phyloP scores from a whole-genome alignment of 805 yeast genomes.

The Nakazawaea wyomingensis region DNA sequence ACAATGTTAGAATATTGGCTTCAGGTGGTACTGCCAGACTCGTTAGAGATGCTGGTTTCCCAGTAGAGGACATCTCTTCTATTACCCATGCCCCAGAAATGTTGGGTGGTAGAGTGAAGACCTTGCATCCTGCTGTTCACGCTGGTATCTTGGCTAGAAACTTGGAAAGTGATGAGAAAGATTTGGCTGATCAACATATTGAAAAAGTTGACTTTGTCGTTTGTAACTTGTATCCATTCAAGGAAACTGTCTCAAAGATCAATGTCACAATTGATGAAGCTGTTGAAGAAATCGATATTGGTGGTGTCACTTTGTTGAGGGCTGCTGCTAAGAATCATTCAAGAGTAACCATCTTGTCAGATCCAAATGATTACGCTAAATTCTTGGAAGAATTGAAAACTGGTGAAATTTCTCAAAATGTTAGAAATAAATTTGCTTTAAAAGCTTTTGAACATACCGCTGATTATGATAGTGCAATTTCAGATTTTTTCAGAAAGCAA shows the following conservation, averaged over 20 bases:
- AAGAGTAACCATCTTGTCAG: slow-evolving; percentile 91
- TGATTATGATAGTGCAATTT: slow-evolving; percentile 90
- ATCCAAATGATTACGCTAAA: slow-evolving; percentile 87
- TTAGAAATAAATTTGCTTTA: slow-evolving; percentile 82
- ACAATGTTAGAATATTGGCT: slow-evolving; percentile 88
- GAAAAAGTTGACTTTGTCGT: slow-evolving; percentile 96
- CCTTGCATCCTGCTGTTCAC: slow-evolving; percentile 97
- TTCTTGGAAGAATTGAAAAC: slow-evolving; percentile 75
- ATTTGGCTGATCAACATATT: slow-evolving; percentile 82
- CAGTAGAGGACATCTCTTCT: slow-evolving; percentile 91
- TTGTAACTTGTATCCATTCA: slow-evolving; percentile 96
- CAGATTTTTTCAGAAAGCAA: slow-evolving; percentile 96
- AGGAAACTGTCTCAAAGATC: slow-evolving; percentile 92
- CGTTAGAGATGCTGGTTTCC: slow-evolving; percentile 96
- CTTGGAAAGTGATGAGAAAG: slow-evolving; percentile 84
- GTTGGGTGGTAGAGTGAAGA: slow-evolving; percentile 98
- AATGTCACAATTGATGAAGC: slow-evolving; percentile 97
- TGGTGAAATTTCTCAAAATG: slow-evolving; percentile 67
- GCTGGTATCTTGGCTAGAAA: slow-evolving; percentile 96
- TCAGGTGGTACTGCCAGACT: slow-evolving; percentile 96
- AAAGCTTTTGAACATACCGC: slow-evolving; percentile 99
- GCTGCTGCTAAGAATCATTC: slow-evolving; percentile 99
- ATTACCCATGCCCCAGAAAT: slow-evolving; percentile 99
- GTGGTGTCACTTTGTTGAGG: slow-evolving; percentile 94
- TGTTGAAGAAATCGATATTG: slow-evolving; percentile 97